Conservation (phyloP, 2,329 filamentous ascomycete genomes). For the Curvularia verruculosa region DNA sequence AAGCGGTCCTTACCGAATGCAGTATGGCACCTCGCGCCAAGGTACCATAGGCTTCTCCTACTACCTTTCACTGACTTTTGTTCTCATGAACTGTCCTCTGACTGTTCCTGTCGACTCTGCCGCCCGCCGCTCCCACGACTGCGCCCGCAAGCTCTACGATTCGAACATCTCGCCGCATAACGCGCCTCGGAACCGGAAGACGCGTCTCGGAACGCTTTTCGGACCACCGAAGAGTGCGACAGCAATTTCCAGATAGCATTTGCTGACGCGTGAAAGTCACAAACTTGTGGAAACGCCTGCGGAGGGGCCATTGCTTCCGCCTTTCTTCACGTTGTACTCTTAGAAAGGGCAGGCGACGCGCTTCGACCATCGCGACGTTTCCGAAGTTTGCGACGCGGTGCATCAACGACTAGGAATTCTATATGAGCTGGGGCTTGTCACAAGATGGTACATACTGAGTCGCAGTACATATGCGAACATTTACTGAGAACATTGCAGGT, state of each 20-base stretch:
- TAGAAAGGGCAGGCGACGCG: constrained; percentile 17
- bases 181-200: constrained; percentile 53
- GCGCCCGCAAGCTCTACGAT: constrained; percentile 36
- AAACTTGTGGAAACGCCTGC: constrained; percentile 11
- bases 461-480: background rate
- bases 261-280: constrained; percentile 29
- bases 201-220: constrained; percentile 47
- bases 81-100: constrained; percentile 46
- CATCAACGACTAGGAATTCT: constrained; percentile 25
- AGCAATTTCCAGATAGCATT: constrained; percentile 36
- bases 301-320: constrained; percentile 18
- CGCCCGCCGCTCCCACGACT: constrained; percentile 38
- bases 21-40: constrained; percentile 31
- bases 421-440: constrained; percentile 35
- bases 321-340: background rate
- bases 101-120: constrained; percentile 39
- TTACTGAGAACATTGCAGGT: constrained; percentile 65
- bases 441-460: constrained; percentile 44
- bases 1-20: constrained; percentile 33
- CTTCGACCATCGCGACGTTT: constrained; percentile 30
- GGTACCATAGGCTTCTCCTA: constrained; percentile 32
- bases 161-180: constrained; percentile 37
- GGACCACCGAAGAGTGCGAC: constrained; percentile 39
- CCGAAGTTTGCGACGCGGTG: constrained; percentile 39
- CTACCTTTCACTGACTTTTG: constrained; percentile 36